Percentiles rank a stretch among this genome's conserved stretches.
Conservation (phyloP, 129 eudicot species). For the Lactuca sativa region DNA sequence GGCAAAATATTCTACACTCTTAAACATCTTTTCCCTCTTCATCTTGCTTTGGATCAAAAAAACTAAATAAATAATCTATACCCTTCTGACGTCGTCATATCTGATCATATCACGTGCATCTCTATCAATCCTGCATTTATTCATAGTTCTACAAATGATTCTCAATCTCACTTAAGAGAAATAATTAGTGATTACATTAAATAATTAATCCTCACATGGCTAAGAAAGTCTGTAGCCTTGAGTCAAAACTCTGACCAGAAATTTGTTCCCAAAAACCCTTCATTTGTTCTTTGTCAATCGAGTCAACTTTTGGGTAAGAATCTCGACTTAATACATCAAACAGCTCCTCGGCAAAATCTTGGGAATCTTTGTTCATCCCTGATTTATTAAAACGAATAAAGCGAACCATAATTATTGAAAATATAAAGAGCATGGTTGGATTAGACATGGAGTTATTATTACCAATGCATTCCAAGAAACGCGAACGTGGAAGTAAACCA, state of each 20-base stretch:
- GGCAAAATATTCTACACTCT: conserved; percentile 25
- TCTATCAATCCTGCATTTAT: conserved; percentile 72
- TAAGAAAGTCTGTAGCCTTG: conserved; percentile 59
- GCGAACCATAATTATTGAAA: background rate
- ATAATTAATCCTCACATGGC: conserved; percentile 45
- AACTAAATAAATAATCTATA: conserved; percentile 6
- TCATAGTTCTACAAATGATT: too few species aligned
- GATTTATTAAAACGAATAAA: background rate
- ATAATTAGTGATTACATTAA: background rate
- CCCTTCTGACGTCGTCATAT: conserved; percentile 85
- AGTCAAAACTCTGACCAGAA: conserved; percentile 58
- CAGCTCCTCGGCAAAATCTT: conserved; percentile 48
- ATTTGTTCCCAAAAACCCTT: conserved; percentile 55
- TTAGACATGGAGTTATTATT: too few species aligned
- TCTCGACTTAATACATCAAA: conserved; percentile 50
- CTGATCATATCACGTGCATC: conserved; percentile 78
- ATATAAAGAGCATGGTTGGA: background rate
- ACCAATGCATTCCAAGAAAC: conserved; percentile 75
- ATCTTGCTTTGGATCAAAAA: background rate
- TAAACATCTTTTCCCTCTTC: background rate
- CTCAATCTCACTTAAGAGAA: background rate
- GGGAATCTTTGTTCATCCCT: conserved; percentile 55
- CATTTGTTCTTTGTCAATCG: conserved; percentile 42
- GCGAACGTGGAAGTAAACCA: conserved; percentile 62
- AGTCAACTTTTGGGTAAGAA: conserved; percentile 36